Conservation (phyloP, 495 filamentous ascomycete genomes). For the Lasiosphaeria hispida region DNA sequence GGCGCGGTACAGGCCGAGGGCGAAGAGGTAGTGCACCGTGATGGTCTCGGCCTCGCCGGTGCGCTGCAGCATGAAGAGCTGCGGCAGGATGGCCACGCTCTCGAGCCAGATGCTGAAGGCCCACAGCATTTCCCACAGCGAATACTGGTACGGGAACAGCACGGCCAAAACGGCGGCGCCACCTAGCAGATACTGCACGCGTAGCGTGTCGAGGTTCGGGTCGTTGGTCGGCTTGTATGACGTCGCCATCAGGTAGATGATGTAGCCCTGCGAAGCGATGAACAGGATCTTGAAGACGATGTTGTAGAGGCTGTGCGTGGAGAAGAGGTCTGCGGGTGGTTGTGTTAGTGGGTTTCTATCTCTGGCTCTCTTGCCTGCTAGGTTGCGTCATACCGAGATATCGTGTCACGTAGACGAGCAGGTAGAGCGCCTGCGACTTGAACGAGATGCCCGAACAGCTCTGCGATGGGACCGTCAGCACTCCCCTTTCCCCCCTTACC, state of each 20-base stretch:
- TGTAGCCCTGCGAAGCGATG: constrained; percentile 84
- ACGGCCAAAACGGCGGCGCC: constrained; percentile 75
- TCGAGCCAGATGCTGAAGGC: constrained; percentile 98
- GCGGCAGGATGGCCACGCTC: constrained; percentile 90
- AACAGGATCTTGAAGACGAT: constrained; percentile 94
- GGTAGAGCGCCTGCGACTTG: constrained; percentile 92
- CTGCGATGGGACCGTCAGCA: constrained; percentile 47
- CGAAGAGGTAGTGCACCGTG: constrained; percentile 96
- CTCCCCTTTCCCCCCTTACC: background rate
- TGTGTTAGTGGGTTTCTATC: background rate
- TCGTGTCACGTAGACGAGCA: constrained; percentile 87
- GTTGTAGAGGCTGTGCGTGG: constrained; percentile 83
- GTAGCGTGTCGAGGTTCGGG: constrained; percentile 93
- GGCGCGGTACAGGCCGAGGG: constrained; percentile 85
- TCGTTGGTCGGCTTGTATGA: constrained; percentile 96
- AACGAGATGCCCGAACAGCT: constrained; percentile 96
- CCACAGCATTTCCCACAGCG: constrained; percentile 77
- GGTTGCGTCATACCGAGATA: constrained; percentile 66
- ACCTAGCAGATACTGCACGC: constrained; percentile 84
- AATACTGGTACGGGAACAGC: constrained; percentile 81
- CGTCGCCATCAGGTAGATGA: constrained; percentile 93
- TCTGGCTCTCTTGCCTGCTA: background rate
- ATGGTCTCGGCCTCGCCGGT: constrained; percentile 98
- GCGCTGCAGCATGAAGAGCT: constrained; percentile 95
- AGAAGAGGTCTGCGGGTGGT: constrained; percentile 73